A percentile compares a stretch with the other conserved stretches of the same genome.
Evolutionary conservation across 148 eudicot genomes (phyloP).

Genomic region (Simmondsia chinensis): DNA sequence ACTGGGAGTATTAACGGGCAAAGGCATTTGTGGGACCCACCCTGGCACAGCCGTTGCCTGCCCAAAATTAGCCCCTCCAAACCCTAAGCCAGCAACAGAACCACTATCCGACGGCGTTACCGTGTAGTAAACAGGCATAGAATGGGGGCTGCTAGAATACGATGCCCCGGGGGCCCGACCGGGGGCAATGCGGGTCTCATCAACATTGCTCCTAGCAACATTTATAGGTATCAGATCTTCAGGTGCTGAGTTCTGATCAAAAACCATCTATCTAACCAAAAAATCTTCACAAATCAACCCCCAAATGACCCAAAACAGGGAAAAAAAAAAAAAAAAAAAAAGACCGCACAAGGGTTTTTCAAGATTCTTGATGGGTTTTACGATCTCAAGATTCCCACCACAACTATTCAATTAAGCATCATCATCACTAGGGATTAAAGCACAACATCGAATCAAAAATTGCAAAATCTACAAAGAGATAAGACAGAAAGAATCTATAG

Average conservation of each 20-base stretch:
- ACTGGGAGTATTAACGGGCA: constrained; percentile 8
- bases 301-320: too few relatives aligned
- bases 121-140: constrained; percentile 35
- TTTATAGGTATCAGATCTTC: constrained; percentile 56
- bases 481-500: too few relatives aligned
- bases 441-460: too few relatives aligned
- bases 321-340: too few relatives aligned
- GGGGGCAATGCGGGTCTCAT: constrained; percentile 46
- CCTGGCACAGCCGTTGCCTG: constrained; percentile 19
- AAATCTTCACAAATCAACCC: too few relatives aligned
- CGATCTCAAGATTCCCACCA: too few relatives aligned
- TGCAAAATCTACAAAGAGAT: too few relatives aligned
- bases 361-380: too few relatives aligned
- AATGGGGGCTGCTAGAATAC: constrained; percentile 28
- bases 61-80: constrained; percentile 9
- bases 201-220: constrained; percentile 27
- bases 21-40: constrained; percentile 45
- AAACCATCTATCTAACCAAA: too few relatives aligned
- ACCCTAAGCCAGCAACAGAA: constrained; percentile 44
- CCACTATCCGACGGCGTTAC: constrained; percentile 28
- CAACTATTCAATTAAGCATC: too few relatives aligned
- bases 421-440: too few relatives aligned
- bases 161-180: constrained; percentile 37
- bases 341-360: too few relatives aligned
- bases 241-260: constrained; percentile 57